Percentiles rank a stretch among this genome's conserved stretches.
Conservation (phyloP, 2,329 filamentous ascomycete species). For the Zalaria sp. region DNA sequence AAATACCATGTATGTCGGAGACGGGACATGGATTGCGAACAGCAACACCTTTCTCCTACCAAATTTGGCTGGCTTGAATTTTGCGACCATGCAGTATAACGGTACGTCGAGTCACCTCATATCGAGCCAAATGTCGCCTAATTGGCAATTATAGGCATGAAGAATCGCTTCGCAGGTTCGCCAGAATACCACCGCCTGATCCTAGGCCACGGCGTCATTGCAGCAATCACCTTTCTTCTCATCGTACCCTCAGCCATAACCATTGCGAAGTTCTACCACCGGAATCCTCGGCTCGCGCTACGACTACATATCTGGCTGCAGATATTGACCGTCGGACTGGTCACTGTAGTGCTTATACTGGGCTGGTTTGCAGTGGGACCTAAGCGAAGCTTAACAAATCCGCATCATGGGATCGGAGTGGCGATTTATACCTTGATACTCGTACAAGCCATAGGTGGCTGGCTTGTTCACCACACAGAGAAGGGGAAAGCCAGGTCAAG, state of each 20-base stretch:
- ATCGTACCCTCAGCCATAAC: slow-evolving; percentile 63
- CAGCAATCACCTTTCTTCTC: slow-evolving; percentile 58
- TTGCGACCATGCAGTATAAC: slow-evolving; percentile 75
- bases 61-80: slow-evolving; percentile 62
- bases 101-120: slow-evolving; percentile 35
- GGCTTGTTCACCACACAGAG: slow-evolving; percentile 10
- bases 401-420: slow-evolving; percentile 72
- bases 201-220: slow-evolving; percentile 57
- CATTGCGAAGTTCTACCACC: slow-evolving; percentile 55
- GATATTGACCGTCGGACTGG: slow-evolving; percentile 51
- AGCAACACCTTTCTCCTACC: slow-evolving; percentile 68
- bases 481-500: slow-evolving; percentile 33
- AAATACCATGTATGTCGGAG: slow-evolving; percentile 61
- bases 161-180: slow-evolving; percentile 59
- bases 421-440: slow-evolving; percentile 63
- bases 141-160: slow-evolving; percentile 49
- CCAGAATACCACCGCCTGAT: slow-evolving; percentile 58
- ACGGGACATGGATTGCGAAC: slow-evolving; percentile 70
- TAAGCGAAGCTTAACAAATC: slow-evolving; percentile 58
- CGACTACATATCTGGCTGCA: slow-evolving; percentile 63
- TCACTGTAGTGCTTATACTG: slow-evolving; percentile 58
- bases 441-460: slow-evolving; percentile 46
- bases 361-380: slow-evolving; percentile 70
- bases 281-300: slow-evolving; percentile 46
- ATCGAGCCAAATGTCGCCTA: slow-evolving; percentile 5